A percentile compares a stretch with the other conserved stretches of the same genome.
These are phyloP conservation scores for Backusella morwellensis DNA, from an alignment of 192 early-diverging fungal species.

Conservation along the genomic window DNA sequence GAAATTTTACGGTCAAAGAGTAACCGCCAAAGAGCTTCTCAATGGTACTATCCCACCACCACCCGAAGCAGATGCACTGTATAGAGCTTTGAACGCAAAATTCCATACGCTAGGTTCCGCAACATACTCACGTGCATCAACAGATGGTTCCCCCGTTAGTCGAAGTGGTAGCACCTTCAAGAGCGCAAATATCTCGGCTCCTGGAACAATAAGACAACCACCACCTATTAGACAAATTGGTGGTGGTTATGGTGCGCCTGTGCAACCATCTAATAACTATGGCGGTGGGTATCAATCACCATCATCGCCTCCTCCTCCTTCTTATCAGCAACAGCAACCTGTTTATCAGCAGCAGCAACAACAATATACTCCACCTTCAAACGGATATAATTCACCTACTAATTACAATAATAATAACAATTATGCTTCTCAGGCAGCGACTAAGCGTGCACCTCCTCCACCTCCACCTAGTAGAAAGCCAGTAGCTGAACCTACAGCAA, in stretches of 20 bases:
- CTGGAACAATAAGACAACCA: slow-evolving; percentile 14
- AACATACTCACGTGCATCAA: slow-evolving; percentile 14
- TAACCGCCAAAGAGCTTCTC: slow-evolving; percentile 81
- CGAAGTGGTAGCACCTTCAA: neutral
- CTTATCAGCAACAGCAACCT: neutral
- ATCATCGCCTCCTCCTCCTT: neutral
- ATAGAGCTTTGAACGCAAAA: slow-evolving; percentile 62
- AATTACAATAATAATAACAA: neutral
- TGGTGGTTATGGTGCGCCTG: neutral
- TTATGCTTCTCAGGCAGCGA: neutral
- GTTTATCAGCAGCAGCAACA: neutral
- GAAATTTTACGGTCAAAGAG: slow-evolving; percentile 74
- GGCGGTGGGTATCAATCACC: neutral
- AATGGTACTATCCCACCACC: slow-evolving; percentile 73
- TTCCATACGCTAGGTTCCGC: slow-evolving; percentile 27
- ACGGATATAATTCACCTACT: neutral
- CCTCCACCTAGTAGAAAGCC: slow-evolving; percentile 30
- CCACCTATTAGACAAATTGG: slow-evolving; percentile 9
- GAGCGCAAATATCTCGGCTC: slow-evolving; percentile 27
- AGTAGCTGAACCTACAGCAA: slow-evolving; percentile 17
- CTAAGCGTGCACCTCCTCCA: slow-evolving; percentile 39
- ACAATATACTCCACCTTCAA: neutral
- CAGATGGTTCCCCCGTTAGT: neutral
- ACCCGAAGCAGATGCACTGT: slow-evolving; percentile 74
- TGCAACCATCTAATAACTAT: neutral